These are phyloP conservation scores for Lonicera japonica DNA, from an alignment of 129 eudicot species.

Conservation along the genomic window DNA sequence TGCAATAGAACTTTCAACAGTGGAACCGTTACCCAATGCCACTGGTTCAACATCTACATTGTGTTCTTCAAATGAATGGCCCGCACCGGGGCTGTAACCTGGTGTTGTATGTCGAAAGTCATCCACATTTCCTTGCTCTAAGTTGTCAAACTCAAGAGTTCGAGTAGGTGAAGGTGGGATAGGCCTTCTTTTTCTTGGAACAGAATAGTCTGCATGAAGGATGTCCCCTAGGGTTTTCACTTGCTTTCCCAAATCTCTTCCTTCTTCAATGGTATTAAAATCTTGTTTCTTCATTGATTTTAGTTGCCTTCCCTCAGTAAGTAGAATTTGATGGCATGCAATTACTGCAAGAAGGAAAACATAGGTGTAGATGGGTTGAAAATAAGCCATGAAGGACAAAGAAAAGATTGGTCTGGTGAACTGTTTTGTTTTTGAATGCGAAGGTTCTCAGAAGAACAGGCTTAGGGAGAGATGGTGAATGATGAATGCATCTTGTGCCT, in stretches of 20 bases:
- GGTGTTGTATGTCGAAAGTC: conserved; percentile 45
- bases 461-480: neutral
- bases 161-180: conserved; percentile 1
- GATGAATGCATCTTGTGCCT: conserved; percentile 10
- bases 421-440: neutral
- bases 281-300: conserved; percentile 14
- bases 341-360: conserved; percentile 18
- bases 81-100: conserved; percentile 50
- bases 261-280: neutral
- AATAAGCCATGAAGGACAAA: conserved; percentile 24
- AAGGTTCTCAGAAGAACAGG: neutral
- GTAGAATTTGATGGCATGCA: conserved; percentile 14
- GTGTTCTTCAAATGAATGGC: conserved; percentile 22
- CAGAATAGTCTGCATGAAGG: too few relatives aligned
- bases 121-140: conserved; percentile 3
- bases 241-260: conserved; percentile 4
- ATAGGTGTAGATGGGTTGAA: conserved; percentile 1
- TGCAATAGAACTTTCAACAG: conserved; percentile 9
- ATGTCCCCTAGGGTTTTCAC: neutral
- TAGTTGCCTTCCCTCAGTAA: conserved; percentile 32
- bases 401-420: neutral
- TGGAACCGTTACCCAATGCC: conserved; percentile 10
- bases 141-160: neutral
- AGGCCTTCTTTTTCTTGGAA: neutral
- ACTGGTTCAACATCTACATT: neutral